A percentile compares a stretch with the other conserved stretches of the same genome.
Conservation (phyloP, 176 grass and related monocot species). For the Phoenix roebelenii region DNA sequence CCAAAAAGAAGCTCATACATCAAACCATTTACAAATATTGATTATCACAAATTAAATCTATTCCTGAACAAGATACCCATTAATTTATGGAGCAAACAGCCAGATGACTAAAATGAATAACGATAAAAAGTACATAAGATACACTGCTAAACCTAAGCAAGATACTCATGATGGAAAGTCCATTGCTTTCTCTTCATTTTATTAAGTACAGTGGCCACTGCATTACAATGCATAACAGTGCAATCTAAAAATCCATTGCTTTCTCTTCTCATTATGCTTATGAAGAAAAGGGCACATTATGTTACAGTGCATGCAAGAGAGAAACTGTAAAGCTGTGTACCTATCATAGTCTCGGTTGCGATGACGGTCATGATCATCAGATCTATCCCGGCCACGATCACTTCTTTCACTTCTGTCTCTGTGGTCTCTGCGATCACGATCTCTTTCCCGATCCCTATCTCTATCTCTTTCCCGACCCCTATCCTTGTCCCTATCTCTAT, state of each 20-base stretch:
- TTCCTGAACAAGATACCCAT: too few relatives aligned
- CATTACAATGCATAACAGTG: too few relatives aligned
- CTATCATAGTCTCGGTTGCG: conserved; percentile 46
- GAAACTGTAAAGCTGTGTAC: conserved; percentile 11
- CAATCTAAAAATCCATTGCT: background rate
- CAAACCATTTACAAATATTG: too few relatives aligned
- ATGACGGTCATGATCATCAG: conserved; percentile 57
- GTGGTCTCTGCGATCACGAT: conserved; percentile 57
- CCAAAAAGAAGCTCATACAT: too few relatives aligned
- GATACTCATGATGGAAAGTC: too few relatives aligned
- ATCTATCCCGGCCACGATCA: conserved; percentile 31
- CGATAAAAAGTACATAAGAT: too few relatives aligned
- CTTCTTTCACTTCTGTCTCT: conserved; percentile 55
- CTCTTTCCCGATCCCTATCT: conserved; percentile 15
- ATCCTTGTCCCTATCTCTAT: conserved; percentile 25
- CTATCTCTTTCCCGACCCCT: conserved; percentile 12
- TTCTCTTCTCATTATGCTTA: background rate
- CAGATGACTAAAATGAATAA: too few relatives aligned
- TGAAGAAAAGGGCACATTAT: background rate
- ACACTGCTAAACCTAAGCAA: too few relatives aligned
- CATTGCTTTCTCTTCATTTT: too few relatives aligned
- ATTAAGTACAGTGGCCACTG: too few relatives aligned
- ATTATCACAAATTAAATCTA: too few relatives aligned
- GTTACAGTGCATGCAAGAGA: background rate
- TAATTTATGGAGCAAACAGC: too few relatives aligned